phyloP scores from a whole-genome alignment of 2,329 filamentous ascomycete genomes.

The Dichotomopilus funicola region DNA sequence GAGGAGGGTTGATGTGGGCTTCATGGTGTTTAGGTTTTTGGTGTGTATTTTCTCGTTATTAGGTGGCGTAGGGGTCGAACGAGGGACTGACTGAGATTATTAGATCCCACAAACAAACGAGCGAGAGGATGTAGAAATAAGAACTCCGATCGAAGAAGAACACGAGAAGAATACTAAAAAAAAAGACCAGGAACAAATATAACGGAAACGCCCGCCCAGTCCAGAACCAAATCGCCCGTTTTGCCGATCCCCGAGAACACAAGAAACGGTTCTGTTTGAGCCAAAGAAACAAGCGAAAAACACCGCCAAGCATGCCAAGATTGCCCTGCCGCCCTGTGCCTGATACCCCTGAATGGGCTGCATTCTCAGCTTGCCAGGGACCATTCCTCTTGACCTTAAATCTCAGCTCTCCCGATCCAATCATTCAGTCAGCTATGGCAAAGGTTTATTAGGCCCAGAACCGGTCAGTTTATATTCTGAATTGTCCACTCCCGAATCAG shows the following conservation, averaged over 20 bases:
- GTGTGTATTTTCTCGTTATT: neutral
- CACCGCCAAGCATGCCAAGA: neutral
- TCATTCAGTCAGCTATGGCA: no score
- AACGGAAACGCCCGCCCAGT: neutral
- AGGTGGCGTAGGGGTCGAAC: neutral
- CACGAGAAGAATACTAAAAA: neutral
- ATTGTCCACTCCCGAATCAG: no score
- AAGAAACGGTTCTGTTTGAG: no score
- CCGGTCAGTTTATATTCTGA: no score
- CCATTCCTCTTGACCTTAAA: no score
- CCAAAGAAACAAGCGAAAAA: neutral
- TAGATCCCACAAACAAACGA: neutral
- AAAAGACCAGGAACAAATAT: neutral
- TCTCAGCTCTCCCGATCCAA: no score
- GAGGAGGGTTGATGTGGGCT: slow-evolving; percentile 10
- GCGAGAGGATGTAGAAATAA: neutral
- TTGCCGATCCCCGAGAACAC: neutral
- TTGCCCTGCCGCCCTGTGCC: no score
- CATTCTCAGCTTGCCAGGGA: no score
- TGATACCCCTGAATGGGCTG: no score
- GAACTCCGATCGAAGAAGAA: neutral
- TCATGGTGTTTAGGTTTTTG: slow-evolving; percentile 10
- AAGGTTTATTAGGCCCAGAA: no score
- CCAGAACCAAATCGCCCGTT: neutral
- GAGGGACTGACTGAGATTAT: neutral